Conservation (phyloP, 148 eudicot species). For the Dianthus caryophyllus region DNA sequence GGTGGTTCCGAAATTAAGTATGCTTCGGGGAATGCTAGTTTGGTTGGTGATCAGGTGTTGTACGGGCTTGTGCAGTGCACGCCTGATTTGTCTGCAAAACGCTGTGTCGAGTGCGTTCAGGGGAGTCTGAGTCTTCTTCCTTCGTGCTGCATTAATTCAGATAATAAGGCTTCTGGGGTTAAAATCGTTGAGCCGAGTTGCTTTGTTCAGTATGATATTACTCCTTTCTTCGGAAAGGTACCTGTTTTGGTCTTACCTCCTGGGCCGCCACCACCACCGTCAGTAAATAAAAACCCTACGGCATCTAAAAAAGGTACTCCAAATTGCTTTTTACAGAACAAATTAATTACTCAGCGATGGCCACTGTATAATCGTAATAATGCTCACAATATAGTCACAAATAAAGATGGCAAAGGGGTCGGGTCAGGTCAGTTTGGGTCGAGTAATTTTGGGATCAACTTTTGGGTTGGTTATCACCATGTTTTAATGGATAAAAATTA, state of each 20-base stretch:
- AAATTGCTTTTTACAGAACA: too few species aligned
- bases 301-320: slow-evolving; percentile 18
- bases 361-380: too few species aligned
- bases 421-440: too few species aligned
- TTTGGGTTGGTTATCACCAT: too few species aligned
- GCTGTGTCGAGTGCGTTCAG: slow-evolving; percentile 20
- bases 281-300: not conserved
- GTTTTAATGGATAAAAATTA: too few species aligned
- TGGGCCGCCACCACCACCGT: not conserved
- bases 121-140: slow-evolving; percentile 4
- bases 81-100: slow-evolving; percentile 21
- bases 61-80: slow-evolving; percentile 28
- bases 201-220: slow-evolving; percentile 20
- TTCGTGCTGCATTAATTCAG: slow-evolving; percentile 3
- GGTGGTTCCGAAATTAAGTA: slow-evolving; percentile 18
- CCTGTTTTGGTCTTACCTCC: slow-evolving; percentile 15
- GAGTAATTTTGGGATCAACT: too few species aligned
- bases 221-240: slow-evolving; percentile 15
- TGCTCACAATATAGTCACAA: too few species aligned
- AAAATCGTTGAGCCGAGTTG: slow-evolving; percentile 21
- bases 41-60: slow-evolving; percentile 7
- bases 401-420: too few species aligned
- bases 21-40: slow-evolving; percentile 23
- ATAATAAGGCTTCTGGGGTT: slow-evolving; percentile 9
- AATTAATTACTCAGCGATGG: not conserved